A percentile compares a stretch with the other conserved stretches of the same genome.
Evolutionary conservation across 345 rosid species (phyloP).

Genomic region (Eucalyptus albens): DNA sequence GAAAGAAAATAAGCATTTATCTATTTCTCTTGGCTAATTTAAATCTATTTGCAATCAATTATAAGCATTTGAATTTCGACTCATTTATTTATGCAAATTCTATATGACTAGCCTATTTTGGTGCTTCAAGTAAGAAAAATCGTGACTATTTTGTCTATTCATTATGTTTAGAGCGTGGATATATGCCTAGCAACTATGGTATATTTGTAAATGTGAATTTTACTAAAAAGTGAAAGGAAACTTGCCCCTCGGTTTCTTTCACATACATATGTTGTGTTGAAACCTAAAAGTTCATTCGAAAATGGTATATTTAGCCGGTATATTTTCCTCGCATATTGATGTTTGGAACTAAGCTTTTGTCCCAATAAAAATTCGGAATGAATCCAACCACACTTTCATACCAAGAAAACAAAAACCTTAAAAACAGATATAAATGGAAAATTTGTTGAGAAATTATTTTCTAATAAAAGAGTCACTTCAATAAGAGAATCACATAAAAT

Average conservation of each 20-base stretch:
- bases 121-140: background rate
- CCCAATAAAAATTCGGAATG: background rate
- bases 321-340: background rate
- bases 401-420: background rate
- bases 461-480: background rate
- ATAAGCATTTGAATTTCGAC: no score
- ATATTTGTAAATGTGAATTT: background rate
- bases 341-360: background rate
- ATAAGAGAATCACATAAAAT: background rate
- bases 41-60: no score
- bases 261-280: background rate
- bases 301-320: background rate
- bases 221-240: background rate
- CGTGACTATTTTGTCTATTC: background rate
- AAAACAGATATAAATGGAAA: background rate
- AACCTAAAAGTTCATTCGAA: background rate
- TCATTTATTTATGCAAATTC: no score
- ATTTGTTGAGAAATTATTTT: accelerated
- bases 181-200: background rate
- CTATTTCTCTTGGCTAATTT: no score
- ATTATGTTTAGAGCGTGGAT: background rate
- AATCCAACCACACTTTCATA: background rate
- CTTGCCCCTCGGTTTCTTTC: background rate
- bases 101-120: no score
- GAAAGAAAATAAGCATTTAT: no score